Conservation (phyloP, 148 eudicot genomes). For the Nyssa sinensis region DNA sequence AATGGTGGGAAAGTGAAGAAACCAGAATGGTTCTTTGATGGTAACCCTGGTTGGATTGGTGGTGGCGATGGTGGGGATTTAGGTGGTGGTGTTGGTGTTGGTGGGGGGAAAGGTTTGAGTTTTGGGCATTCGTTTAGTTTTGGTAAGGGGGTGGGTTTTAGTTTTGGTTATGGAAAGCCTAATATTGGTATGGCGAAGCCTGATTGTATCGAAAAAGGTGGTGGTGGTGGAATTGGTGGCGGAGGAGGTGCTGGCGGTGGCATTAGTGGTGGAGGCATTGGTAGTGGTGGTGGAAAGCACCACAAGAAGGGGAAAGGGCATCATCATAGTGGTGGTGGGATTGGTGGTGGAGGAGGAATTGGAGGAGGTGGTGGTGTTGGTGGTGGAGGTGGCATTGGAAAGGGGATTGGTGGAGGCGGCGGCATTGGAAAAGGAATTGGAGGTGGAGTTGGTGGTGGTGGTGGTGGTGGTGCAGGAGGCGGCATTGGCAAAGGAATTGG, state of each 20-base stretch:
- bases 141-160: conserved; percentile 11
- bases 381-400: background rate
- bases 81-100: background rate
- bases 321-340: background rate
- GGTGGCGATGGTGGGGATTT: background rate
- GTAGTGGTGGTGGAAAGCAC: background rate
- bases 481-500: background rate
- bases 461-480: background rate
- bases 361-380: background rate
- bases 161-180: conserved; percentile 17
- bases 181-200: background rate
- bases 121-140: conserved; percentile 14
- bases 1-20: conserved; percentile 10
- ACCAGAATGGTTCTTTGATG: conserved; percentile 19
- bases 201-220: conserved; percentile 6
- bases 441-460: background rate
- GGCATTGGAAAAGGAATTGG: background rate
- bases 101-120: background rate
- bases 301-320: conserved; percentile 8
- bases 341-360: too few relatives aligned
- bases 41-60: conserved; percentile 3
- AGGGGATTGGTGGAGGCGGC: background rate
- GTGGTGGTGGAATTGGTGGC: background rate
- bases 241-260: background rate
- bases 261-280: background rate